Evolutionary conservation across 1,284 basidiomycete genomes (phyloP).

Genomic region (Prillingera fragicola): DNA sequence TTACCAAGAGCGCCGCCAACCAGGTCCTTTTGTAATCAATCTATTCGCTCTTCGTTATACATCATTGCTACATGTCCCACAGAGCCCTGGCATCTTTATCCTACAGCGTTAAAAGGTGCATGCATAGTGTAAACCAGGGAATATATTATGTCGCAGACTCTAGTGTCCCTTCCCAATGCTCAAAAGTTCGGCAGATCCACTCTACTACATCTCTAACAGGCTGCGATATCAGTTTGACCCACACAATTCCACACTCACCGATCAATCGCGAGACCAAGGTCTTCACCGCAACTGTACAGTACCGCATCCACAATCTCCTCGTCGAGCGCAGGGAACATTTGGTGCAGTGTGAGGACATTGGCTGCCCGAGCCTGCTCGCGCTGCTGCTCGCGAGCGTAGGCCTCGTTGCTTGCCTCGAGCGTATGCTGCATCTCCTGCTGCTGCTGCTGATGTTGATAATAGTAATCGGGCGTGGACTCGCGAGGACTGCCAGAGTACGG

Average conservation of each 20-base stretch:
- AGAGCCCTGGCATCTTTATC: too few species aligned
- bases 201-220: conserved; percentile 18
- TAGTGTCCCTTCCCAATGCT: too few species aligned
- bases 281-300: conserved; percentile 77
- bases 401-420: conserved; percentile 33
- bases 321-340: conserved; percentile 80
- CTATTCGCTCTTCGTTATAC: too few species aligned
- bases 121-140: too few species aligned
- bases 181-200: too few species aligned
- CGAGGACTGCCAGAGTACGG: too few species aligned
- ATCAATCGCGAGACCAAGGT: conserved; percentile 84
- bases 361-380: conserved; percentile 31
- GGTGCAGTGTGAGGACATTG: conserved; percentile 61
- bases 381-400: conserved; percentile 26
- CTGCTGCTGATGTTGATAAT: neutral
- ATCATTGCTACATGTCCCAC: too few species aligned
- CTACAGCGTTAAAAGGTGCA: too few species aligned
- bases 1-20: conserved; percentile 47
- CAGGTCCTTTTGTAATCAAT: conserved; percentile 49
- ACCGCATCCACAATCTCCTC: conserved; percentile 77
- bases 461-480: conserved; percentile 24
- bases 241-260: conserved; percentile 16
- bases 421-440: conserved; percentile 23
- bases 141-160: too few species aligned
- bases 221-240: conserved; percentile 4